Base-by-base conservation (phyloP, 352 stramenopile species). In the Paralagenidium karlingii region DNA sequence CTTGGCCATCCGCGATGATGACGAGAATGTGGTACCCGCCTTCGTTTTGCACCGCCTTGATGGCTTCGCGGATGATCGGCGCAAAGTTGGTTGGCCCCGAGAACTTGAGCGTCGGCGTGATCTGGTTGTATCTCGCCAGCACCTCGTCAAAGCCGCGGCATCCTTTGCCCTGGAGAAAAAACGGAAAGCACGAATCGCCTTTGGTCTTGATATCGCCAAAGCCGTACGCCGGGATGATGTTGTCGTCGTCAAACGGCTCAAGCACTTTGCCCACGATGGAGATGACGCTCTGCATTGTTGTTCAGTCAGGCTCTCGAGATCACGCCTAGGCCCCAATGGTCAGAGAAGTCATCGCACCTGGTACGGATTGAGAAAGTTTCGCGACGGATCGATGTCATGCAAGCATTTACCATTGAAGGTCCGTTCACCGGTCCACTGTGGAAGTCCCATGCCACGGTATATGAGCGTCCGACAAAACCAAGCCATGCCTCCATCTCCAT, bases 11-110 rank as follows among this genome's bases (percentile, higher is more conserved):
- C 26, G 55, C 62, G n/a, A 87, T 67, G 34, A 90, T 67, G 19
- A 87, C 59, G 13, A 90, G 46, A 38, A 90, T 86, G 48, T 90
- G 77, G 43, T 86, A 87, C 1, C 64, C 67, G 0, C 54, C 51
- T 19, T 70, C 60, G 16, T 51, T 31, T 13, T 60, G 31, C 3
- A 68, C 62, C 13, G 58, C 50, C 12, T 57, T 47, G 34, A 82
- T 79, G 5, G 76, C 51, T 38, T 85, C 44, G 3, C 55, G 32
- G 51, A 90, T 84, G 27, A 84, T 61, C 0, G 70, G 70, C 2
- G 65, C 76, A 34, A 87, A 65, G 43, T 78, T 87, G 2, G 68
- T 81, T 0, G 69, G 69, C 0, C 68, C 64, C 11, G 59, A 73
- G 1, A 86, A 58, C 38, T 63, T 42, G 15, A 86, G 42, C 7